These are phyloP conservation scores for Petrea volubilis DNA, from an alignment of 257 asterid species.

Conservation along the genomic window DNA sequence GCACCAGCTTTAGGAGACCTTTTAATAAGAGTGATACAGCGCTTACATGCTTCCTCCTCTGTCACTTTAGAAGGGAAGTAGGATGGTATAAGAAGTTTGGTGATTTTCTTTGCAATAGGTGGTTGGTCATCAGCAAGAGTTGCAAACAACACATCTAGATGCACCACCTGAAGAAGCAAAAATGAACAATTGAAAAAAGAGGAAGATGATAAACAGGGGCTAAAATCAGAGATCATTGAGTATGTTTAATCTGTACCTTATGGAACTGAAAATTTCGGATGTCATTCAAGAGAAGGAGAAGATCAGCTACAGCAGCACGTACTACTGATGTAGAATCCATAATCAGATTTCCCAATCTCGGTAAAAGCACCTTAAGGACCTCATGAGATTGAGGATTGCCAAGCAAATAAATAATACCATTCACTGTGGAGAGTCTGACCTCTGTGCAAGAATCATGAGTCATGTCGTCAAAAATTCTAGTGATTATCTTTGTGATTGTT, in stretches of 20 bases:
- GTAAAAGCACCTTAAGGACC: conserved; percentile 91
- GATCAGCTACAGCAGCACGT: conserved; percentile 80
- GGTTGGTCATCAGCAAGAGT: conserved; percentile 81
- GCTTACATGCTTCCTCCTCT: conserved; percentile 86
- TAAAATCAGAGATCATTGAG: conserved; percentile 4
- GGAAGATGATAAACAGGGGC: conserved; percentile 15
- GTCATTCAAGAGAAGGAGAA: conserved; percentile 72
- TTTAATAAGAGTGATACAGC: conserved; percentile 73
- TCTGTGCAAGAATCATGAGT: conserved; percentile 71
- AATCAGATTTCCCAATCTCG: conserved; percentile 78
- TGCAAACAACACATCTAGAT: conserved; percentile 60
- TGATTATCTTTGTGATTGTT: conserved; percentile 69
- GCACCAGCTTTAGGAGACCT: conserved; percentile 93
- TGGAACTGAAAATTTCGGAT: conserved; percentile 78
- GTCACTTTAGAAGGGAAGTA: conserved; percentile 77
- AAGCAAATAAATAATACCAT: conserved; percentile 76
- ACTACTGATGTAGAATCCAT: conserved; percentile 60
- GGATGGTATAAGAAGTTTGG: conserved; percentile 89
- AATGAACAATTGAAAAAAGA: conserved; percentile 9
- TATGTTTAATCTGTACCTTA: conserved; percentile 53
- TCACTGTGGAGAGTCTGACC: conserved; percentile 87
- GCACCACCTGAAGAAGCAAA: conserved; percentile 67
- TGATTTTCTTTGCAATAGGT: conserved; percentile 72
- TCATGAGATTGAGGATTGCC: conserved; percentile 96
- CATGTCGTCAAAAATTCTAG: conserved; percentile 71